Base-by-base conservation (phyloP, 495 filamentous ascomycete genomes). In the Sphaerosporella brunnea region DNA sequence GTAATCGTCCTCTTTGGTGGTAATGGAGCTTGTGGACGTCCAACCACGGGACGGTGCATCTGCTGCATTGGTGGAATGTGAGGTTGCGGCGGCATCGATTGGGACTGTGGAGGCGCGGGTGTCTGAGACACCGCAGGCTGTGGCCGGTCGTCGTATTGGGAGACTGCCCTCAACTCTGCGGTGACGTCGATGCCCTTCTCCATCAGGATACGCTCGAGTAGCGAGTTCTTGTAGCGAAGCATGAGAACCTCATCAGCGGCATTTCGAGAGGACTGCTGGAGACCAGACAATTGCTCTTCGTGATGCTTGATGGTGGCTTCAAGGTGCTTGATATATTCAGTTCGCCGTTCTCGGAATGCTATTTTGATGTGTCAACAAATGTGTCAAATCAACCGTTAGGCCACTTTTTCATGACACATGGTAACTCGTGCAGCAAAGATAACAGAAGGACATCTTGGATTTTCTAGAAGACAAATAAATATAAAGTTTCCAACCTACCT, bases 171-270 rank as follows among this genome's bases (percentile, higher is more conserved):
- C 51, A 97, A 72, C 64, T 97, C 90, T 37, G 88, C 83, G 65
- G 96, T 85, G 18, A 97, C 90, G 69, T 97, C 90, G 63, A 96
- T 93, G 51, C 90, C 92, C 72, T 95, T 96, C 65, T 97, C 90
- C 4, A 96, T 72, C 32, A 97, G 67, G 55, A 97, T 93, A 20
- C 92, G 75, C 65, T 97, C 90, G 8, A 97, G 73, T 36, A 96
- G 69, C 21, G 88, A 95, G 64, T 96, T 97, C 67, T 96, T 96
- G 65, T 96, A 96, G 26, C 92, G 80, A 52, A 97, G 69, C 92
- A 96, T 96, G 53, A 96, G 67, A 62, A 92, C 96, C 63, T 96
- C 90, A 61, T 97, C 92, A 24, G 92, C 90, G 38, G 90, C 92
- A 55, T 75, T 84, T 45, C 92, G 82, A 61, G 96, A 90, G 42